phyloP scores from a whole-genome alignment of 2,329 filamentous ascomycete genomes.

The Falciphora oryzae region DNA sequence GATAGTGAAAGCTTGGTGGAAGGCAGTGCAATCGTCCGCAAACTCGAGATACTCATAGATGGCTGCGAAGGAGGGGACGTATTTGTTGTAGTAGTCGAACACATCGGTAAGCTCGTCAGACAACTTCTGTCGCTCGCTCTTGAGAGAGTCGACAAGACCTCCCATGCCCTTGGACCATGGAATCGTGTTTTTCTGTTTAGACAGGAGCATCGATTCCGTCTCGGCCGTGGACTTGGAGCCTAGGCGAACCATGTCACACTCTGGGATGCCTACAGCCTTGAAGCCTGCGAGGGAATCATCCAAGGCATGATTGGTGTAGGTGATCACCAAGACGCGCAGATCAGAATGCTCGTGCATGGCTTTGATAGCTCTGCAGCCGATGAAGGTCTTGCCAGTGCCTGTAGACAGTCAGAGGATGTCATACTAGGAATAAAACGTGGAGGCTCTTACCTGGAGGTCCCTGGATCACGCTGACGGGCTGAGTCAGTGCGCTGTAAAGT shows the following conservation, averaged over 20 bases:
- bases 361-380: constrained; percentile 59
- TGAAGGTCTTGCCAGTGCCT: constrained; percentile 72
- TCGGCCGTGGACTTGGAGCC: constrained; percentile 50
- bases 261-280: constrained; percentile 49
- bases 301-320: constrained; percentile 63
- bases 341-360: constrained; percentile 42
- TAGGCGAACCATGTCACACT: constrained; percentile 50
- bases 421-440: neutral
- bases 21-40: constrained; percentile 13
- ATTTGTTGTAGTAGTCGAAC: constrained; percentile 15
- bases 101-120: constrained; percentile 15
- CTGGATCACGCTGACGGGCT: constrained; percentile 57
- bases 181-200: constrained; percentile 29
- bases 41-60: constrained; percentile 35
- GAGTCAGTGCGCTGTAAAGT: constrained; percentile 46
- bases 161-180: constrained; percentile 26
- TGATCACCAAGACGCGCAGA: constrained; percentile 55
- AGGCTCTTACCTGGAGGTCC: constrained; percentile 58
- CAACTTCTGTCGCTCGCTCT: constrained; percentile 27
- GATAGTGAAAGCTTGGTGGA: constrained; percentile 48
- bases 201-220: constrained; percentile 44
- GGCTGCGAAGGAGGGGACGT: constrained; percentile 12
- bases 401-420: neutral
- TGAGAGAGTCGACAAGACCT: constrained; percentile 35
- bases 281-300: constrained; percentile 63